Evolutionary conservation across 805 yeast species (phyloP).

Genomic region (Yarrowia osloensis): DNA sequence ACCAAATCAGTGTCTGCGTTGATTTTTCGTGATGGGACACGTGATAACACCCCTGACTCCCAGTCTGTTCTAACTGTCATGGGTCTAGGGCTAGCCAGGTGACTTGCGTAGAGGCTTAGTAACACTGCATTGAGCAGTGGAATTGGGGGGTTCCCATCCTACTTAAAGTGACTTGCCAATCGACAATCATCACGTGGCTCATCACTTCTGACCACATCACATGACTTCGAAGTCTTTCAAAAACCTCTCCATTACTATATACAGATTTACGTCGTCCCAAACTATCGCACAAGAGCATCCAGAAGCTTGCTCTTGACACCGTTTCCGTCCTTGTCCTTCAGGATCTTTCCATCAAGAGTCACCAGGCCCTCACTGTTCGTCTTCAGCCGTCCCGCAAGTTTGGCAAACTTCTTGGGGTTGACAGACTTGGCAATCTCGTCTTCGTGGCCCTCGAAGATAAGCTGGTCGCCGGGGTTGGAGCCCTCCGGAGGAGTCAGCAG

Average conservation of each 20-base stretch:
- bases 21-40: no score
- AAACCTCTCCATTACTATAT: conserved; percentile 1
- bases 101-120: no score
- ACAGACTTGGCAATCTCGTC: conserved; percentile 8
- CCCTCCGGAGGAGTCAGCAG: conserved; percentile 9
- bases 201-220: no score
- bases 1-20: no score
- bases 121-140: no score
- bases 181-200: no score
- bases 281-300: not conserved
- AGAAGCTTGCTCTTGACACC: not conserved
- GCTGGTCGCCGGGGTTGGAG: not conserved
- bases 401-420: conserved; percentile 20
- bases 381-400: not conserved
- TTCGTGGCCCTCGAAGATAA: conserved; percentile 15
- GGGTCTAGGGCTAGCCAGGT: no score
- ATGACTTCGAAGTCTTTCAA: no score
- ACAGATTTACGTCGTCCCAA: not conserved
- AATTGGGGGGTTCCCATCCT: no score
- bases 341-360: not conserved
- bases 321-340: conserved; percentile 2
- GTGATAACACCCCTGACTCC: no score
- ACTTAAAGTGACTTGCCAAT: no score
- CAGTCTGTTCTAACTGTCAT: not conserved
- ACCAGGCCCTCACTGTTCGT: conserved; percentile 3